Evolutionary conservation across 345 rosid genomes (phyloP).

Genomic region (Eucalyptus grandis): DNA sequence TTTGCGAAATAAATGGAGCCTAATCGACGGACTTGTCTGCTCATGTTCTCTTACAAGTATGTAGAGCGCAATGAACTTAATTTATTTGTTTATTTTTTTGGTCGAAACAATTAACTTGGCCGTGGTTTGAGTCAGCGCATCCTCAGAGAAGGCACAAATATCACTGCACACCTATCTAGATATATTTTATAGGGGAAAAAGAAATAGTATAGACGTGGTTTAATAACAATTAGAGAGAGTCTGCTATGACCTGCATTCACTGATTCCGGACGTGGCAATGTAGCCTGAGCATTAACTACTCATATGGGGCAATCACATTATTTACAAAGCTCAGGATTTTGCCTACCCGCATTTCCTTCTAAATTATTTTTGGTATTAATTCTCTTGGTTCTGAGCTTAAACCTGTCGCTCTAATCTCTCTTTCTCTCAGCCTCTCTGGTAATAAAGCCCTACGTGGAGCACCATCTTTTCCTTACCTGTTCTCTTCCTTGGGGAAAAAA

Average conservation of each 20-base stretch:
- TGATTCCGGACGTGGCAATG: neutral
- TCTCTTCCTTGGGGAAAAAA: constrained; percentile 15
- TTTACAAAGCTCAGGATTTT: neutral
- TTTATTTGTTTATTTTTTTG: too few relatives aligned
- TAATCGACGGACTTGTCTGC: too few relatives aligned
- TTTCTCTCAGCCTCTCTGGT: constrained; percentile 60
- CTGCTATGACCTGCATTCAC: neutral
- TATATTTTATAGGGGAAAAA: neutral
- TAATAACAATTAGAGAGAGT: neutral
- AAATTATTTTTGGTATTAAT: neutral
- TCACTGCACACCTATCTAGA: neutral
- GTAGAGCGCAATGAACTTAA: neutral
- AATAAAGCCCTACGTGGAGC: constrained; percentile 91
- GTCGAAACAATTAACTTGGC: neutral
- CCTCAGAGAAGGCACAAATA: neutral
- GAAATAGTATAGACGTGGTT: neutral
- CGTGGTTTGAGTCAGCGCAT: neutral
- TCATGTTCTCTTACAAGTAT: neutral
- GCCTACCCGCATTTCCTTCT: neutral
- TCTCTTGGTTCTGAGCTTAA: neutral
- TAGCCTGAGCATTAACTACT: neutral
- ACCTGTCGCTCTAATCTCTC: neutral
- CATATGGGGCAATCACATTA: neutral
- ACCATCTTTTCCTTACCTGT: constrained; percentile 57
- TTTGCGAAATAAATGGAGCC: fast-evolving